Evolutionary conservation across 176 grass and related monocot species (phyloP).

Genomic region (Bolboschoenus planiculmis): DNA sequence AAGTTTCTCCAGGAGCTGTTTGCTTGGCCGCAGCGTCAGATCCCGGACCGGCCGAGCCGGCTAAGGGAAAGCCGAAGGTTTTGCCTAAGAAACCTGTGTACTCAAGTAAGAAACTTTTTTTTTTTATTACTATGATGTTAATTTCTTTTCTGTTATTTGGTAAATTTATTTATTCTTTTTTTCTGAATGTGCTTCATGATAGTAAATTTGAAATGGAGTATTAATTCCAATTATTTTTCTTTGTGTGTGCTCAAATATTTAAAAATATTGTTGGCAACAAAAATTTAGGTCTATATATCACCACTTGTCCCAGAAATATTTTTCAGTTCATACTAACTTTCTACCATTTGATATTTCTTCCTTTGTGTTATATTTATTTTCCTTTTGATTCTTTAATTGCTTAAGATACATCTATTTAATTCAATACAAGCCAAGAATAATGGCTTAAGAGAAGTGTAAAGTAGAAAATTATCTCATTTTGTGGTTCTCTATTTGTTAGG

Average conservation of each 20-base stretch:
- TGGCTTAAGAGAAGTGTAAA: background rate
- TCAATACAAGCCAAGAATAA: background rate
- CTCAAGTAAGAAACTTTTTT: conserved; percentile 42
- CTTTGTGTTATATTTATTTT: background rate
- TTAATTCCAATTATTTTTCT: too few species aligned
- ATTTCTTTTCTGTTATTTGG: background rate
- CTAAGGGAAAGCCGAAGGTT: conserved; percentile 7
- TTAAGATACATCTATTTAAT: background rate
- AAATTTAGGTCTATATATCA: background rate
- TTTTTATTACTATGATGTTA: background rate
- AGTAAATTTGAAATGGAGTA: too few species aligned
- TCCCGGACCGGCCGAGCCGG: background rate
- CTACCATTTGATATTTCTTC: background rate
- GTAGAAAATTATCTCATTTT: background rate
- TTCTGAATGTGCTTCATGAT: background rate
- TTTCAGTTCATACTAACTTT: background rate
- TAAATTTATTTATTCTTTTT: background rate
- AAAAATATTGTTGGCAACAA: too few species aligned
- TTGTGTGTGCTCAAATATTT: too few species aligned
- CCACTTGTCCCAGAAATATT: background rate
- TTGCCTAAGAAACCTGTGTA: conserved; percentile 64
- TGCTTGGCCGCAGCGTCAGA: background rate
- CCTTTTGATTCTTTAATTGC: background rate
- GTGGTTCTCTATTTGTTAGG: background rate
- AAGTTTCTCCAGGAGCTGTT: background rate